Evolutionary conservation across 2,329 filamentous ascomycete genomes (phyloP).

Genomic region (Incumbomyces lentus): DNA sequence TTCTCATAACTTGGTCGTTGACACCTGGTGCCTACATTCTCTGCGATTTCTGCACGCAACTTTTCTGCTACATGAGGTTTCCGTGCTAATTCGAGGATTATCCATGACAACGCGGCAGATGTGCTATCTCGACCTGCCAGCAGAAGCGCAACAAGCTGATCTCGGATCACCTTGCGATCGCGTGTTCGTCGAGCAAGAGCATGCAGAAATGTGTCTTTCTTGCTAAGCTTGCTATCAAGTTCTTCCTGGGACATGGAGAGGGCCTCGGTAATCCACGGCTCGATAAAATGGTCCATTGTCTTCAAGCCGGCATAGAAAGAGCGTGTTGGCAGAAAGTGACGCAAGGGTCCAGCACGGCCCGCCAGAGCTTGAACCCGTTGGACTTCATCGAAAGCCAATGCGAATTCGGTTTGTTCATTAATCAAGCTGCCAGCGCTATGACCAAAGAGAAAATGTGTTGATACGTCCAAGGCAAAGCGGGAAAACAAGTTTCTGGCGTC

Average conservation of each 20-base stretch:
- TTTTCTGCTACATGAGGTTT: conserved; percentile 57
- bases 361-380: conserved; percentile 63
- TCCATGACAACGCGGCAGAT: conserved; percentile 68
- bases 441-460: conserved; percentile 78
- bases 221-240: conserved; percentile 57
- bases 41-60: conserved; percentile 62
- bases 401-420: conserved; percentile 60
- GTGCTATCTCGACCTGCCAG: conserved; percentile 79
- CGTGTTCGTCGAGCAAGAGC: conserved; percentile 73
- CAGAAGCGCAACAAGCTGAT: conserved; percentile 73
- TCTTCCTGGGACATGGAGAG: conserved; percentile 60
- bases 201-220: conserved; percentile 76
- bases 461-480: conserved; percentile 70
- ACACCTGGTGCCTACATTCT: conserved; percentile 46
- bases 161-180: conserved; percentile 54
- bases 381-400: conserved; percentile 70
- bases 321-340: conserved; percentile 51
- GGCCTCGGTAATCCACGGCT: conserved; percentile 65
- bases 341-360: conserved; percentile 48
- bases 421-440: conserved; percentile 54
- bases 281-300: conserved; percentile 64
- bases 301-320: conserved; percentile 55
- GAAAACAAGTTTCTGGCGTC: conserved; percentile 72
- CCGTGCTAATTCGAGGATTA: conserved; percentile 68
- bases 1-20: conserved; percentile 58